Conservation (phyloP, 2,329 filamentous ascomycete species). For the Alternaria brassicae region DNA sequence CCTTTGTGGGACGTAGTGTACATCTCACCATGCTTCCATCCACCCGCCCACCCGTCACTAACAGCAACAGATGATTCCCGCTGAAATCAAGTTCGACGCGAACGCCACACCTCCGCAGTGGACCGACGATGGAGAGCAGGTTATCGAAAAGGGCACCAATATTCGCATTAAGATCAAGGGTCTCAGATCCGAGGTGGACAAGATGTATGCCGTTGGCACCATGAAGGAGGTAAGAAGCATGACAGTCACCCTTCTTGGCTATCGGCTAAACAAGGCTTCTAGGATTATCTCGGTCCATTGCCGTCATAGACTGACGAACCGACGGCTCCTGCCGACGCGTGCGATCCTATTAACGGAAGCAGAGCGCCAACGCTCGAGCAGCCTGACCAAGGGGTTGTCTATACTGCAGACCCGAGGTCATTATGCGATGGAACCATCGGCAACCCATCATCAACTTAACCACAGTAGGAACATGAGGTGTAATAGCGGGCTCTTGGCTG, state of each 20-base stretch:
- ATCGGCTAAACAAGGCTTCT: conserved; percentile 22
- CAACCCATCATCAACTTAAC: not conserved
- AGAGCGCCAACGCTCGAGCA: not conserved
- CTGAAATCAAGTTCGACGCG: conserved; percentile 90
- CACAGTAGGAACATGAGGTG: not conserved
- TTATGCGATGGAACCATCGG: not conserved
- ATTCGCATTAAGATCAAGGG: conserved; percentile 94
- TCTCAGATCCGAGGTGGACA: conserved; percentile 88
- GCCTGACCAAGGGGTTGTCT: not conserved
- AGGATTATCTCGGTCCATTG: conserved; percentile 52
- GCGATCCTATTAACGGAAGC: not conserved
- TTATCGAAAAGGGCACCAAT: conserved; percentile 92
- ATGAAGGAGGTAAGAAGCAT: conserved; percentile 73
- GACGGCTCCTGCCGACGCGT: not conserved
- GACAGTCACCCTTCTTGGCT: conserved; percentile 1
- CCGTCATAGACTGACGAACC: conserved; percentile 33
- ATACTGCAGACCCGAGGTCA: not conserved
- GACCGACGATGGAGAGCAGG: conserved; percentile 91
- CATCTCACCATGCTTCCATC: conserved; percentile 43
- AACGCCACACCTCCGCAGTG: conserved; percentile 97
- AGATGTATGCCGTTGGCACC: conserved; percentile 96
- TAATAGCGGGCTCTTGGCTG: conserved; percentile 1
- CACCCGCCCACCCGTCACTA: conserved; percentile 27
- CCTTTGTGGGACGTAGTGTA: conserved; percentile 86
- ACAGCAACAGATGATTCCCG: conserved; percentile 76